Conservation (phyloP, 805 yeast species). For the Ogataea nonfermentans region DNA sequence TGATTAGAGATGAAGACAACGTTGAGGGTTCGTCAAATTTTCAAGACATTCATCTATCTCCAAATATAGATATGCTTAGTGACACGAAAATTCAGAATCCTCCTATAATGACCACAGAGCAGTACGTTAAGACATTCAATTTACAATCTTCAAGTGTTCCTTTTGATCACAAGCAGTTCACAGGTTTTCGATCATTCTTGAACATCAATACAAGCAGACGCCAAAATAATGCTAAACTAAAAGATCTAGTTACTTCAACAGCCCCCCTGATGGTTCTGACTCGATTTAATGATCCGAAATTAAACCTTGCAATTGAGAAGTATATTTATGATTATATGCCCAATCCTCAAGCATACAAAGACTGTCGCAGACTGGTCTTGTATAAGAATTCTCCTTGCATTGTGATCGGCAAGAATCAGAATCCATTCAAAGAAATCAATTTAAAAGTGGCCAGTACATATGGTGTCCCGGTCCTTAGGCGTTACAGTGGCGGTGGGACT, state of each 20-base stretch:
- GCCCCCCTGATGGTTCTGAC: slow-evolving; percentile 61
- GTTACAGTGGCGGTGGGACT: slow-evolving; percentile 94
- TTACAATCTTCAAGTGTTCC: not conserved
- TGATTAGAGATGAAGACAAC: slow-evolving; percentile 5
- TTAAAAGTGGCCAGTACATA: slow-evolving; percentile 49
- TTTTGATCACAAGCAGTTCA: slow-evolving; percentile 3
- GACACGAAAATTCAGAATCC: slow-evolving; percentile 13
- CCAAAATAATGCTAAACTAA: slow-evolving; percentile 15
- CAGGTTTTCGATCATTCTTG: slow-evolving; percentile 16
- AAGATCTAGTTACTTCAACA: slow-evolving; percentile 12
- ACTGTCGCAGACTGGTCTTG: slow-evolving; percentile 57
- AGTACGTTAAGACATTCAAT: slow-evolving; percentile 16
- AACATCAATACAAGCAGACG: slow-evolving; percentile 10
- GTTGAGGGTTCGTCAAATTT: too few relatives aligned
- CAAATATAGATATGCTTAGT: not conserved
- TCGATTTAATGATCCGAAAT: slow-evolving; percentile 58
- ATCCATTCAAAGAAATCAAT: slow-evolving; percentile 86
- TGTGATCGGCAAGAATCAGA: slow-evolving; percentile 95
- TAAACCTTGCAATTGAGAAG: slow-evolving; percentile 81
- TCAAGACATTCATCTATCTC: not conserved
- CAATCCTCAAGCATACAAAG: slow-evolving; percentile 26
- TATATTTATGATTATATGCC: slow-evolving; percentile 70
- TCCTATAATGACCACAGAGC: slow-evolving; percentile 24
- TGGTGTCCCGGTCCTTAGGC: slow-evolving; percentile 65
- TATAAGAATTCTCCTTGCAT: slow-evolving; percentile 82